Conservation (phyloP, 2,329 filamentous ascomycete species). For the Simplicillium aogashimaense region DNA sequence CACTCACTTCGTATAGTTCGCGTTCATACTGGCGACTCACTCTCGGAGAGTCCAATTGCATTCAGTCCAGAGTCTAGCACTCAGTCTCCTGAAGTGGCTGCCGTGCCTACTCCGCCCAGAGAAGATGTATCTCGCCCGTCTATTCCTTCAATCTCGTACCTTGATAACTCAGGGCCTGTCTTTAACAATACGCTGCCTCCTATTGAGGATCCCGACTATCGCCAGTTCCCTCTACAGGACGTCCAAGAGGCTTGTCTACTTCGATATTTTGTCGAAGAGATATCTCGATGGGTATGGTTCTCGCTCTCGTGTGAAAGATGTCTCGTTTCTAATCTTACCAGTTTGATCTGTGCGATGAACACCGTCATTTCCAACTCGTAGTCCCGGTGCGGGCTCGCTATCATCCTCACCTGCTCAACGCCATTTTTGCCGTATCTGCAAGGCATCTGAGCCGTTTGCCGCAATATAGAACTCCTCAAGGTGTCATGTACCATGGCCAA, state of each 20-base stretch:
- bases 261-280: slow-evolving; percentile 27
- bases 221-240: slow-evolving; percentile 20
- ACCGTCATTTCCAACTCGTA: slow-evolving; percentile 27
- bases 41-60: no score
- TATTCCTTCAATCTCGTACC: background rate
- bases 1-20: slow-evolving; percentile 1
- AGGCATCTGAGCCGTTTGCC: slow-evolving; percentile 27
- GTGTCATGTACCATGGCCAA: slow-evolving; percentile 27
- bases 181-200: background rate
- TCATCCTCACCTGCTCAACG: slow-evolving; percentile 26
- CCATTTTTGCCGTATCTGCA: slow-evolving; percentile 28
- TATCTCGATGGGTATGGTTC: slow-evolving; percentile 25
- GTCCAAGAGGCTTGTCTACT: slow-evolving; percentile 27
- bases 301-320: background rate
- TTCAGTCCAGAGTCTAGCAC: no score
- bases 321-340: slow-evolving; percentile 5
- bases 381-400: slow-evolving; percentile 23
- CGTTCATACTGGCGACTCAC: slow-evolving; percentile 2
- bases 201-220: slow-evolving; percentile 4
- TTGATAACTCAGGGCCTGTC: background rate
- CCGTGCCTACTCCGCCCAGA: no score
- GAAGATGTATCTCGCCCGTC: background rate
- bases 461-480: slow-evolving; percentile 23
- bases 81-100: no score
- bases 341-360: slow-evolving; percentile 30